phyloP scores from a whole-genome alignment of 345 rosid species.

The Eucalyptus shirleyi region DNA sequence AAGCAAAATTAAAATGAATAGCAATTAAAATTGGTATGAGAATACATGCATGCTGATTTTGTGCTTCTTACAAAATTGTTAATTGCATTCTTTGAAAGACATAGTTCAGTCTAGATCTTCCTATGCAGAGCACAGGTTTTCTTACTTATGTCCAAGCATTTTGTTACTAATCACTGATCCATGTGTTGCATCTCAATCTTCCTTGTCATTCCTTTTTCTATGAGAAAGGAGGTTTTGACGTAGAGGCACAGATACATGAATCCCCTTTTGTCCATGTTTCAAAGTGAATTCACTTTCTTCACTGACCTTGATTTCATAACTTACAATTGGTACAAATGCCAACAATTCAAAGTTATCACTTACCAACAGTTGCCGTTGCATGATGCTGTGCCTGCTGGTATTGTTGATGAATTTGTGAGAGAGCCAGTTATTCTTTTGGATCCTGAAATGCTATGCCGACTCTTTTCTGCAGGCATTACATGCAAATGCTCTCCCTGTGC shows the following conservation, averaged over 20 bases:
- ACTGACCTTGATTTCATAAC: background rate
- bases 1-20: no score
- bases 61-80: background rate
- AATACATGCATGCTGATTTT: background rate
- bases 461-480: slow-evolving; percentile 56
- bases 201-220: background rate
- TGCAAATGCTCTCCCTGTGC: slow-evolving; percentile 91
- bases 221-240: background rate
- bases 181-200: background rate
- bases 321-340: background rate
- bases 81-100: background rate
- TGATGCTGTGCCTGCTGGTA: background rate
- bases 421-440: background rate
- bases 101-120: background rate
- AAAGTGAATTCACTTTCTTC: background rate
- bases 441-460: background rate
- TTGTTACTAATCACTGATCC: background rate
- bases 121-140: background rate
- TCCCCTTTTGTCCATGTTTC: background rate
- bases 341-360: background rate
- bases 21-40: background rate
- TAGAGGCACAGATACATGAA: background rate
- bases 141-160: background rate
- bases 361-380: background rate
- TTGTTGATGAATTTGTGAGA: background rate